Conservation (phyloP, 2,329 filamentous ascomycete species). For the Leptographium galeiforme region DNA sequence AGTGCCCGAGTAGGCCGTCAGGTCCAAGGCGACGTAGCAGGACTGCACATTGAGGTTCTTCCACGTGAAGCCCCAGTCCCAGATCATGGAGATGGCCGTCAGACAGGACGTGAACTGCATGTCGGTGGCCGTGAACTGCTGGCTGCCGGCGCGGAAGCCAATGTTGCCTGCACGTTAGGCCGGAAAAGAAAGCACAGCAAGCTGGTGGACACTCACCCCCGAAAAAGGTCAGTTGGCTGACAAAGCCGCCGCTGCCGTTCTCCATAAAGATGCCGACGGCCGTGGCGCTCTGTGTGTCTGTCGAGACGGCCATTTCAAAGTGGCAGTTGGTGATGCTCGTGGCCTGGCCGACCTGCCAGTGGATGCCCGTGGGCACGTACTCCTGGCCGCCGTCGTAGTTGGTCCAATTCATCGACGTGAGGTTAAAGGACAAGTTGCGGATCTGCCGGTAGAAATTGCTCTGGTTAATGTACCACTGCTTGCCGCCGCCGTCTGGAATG, state of each 20-base stretch:
- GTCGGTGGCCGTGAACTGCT: conserved; percentile 58
- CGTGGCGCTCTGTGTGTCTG: conserved; percentile 28
- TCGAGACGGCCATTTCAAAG: conserved; percentile 31
- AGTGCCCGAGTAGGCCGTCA: conserved; percentile 25
- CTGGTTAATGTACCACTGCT: conserved; percentile 20
- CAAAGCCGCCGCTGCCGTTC: conserved; percentile 50
- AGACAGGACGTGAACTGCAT: conserved; percentile 49
- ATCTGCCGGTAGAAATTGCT: conserved; percentile 38
- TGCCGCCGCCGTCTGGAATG: conserved; percentile 31
- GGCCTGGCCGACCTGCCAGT: conserved; percentile 56
- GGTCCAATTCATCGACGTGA: conserved; percentile 21
- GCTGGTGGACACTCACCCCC: too few species aligned
- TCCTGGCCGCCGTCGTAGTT: conserved; percentile 25
- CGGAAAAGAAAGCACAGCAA: too few species aligned
- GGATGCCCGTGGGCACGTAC: conserved; percentile 35
- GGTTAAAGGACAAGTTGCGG: conserved; percentile 42
- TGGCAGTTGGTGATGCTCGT: conserved; percentile 43
- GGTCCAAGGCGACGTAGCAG: conserved; percentile 17
- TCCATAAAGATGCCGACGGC: conserved; percentile 42
- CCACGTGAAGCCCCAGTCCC: conserved; percentile 67
- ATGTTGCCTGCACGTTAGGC: too few species aligned
- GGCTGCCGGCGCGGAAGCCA: conserved; percentile 41
- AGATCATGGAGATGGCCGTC: conserved; percentile 56
- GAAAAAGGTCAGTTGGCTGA: conserved; percentile 55
- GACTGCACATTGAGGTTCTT: conserved; percentile 22